A percentile compares a stretch with the other conserved stretches of the same genome.
These are phyloP conservation scores for Kandelia obovata DNA, from an alignment of 345 rosid species.

Conservation along the genomic window DNA sequence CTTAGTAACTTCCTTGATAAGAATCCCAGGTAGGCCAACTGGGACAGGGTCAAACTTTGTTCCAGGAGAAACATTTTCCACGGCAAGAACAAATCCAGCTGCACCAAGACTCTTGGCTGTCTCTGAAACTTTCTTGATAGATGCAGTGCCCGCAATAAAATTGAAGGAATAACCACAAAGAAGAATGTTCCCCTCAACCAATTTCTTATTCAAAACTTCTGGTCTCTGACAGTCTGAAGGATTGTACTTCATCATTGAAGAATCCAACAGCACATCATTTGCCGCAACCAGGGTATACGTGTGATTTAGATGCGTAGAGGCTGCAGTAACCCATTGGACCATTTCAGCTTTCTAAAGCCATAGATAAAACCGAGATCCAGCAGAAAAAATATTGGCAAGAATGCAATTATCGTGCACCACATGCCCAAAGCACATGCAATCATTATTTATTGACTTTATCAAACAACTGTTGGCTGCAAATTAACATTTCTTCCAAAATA, in stretches of 20 bases:
- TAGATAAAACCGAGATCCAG: constrained; percentile 2
- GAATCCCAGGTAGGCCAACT: constrained; percentile 78
- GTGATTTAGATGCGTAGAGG: constrained; percentile 72
- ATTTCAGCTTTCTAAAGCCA: constrained; percentile 16
- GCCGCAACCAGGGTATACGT: constrained; percentile 88
- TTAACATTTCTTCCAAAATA: constrained; percentile 10
- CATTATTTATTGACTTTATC: background rate
- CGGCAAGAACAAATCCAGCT: constrained; percentile 93
- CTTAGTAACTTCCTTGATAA: constrained; percentile 70
- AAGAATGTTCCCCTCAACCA: constrained; percentile 86
- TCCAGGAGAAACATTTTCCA: constrained; percentile 95
- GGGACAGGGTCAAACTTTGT: constrained; percentile 97
- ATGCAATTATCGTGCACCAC: background rate
- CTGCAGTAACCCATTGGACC: constrained; percentile 46
- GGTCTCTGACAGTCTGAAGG: constrained; percentile 97
- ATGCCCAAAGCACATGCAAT: constrained; percentile 1
- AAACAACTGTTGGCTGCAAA: background rate
- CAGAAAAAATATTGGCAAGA: background rate
- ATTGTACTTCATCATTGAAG: constrained; percentile 61
- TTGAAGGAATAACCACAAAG: constrained; percentile 98
- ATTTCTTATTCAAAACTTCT: constrained; percentile 72
- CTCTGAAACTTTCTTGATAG: constrained; percentile 88
- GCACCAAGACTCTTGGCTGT: constrained; percentile 93
- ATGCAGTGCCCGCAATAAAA: constrained; percentile 90
- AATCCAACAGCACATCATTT: constrained; percentile 83